Evolutionary conservation across 1,139 yeast genomes (phyloP), one percentile per base, ranked within the genome.

Genomic region (Suhomyces ambrosiae): DNA sequence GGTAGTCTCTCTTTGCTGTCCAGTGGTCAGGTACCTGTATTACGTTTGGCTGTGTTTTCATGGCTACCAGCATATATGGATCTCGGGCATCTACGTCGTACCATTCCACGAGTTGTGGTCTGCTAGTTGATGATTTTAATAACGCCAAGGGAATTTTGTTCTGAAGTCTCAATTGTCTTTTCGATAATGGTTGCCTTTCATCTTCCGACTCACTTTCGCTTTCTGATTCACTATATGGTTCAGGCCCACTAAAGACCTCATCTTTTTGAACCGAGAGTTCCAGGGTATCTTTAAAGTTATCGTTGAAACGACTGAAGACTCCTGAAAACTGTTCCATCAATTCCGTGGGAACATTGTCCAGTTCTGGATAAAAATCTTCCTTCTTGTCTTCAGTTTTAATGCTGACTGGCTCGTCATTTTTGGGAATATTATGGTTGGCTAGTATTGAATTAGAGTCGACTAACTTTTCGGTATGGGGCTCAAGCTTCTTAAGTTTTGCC

Each of bases 21-120:
- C 98, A 92, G 57, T 89, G 95, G 0, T 64, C 58, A 0, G 98
- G 97, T 0, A 90, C 89, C 1, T 81, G 87, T 0, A 90, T 82
- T 2, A 68, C 72, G 48, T 88, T 87, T 32, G 80, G 80, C 28
- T 71, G 67, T 0, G 84, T 67, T 54, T 90, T 92, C 40, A 92
- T 61, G 10, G 74, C 65, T 0, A 86, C 79, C 11, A 82, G 67
- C 17, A 89, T 58, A 35, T 68, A 64, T 1, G 98, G 96, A 52
- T 88, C 94, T 3, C 71, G 73, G 0, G 97, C 86, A 61, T 90
- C 94, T 2, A 82, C 83, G 59, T 92, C 98, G 48, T 68, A 76
- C 94, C 95, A 85, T 47, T 89, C 96, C 0, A 92, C 84, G 3
- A 82, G 56, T 42, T 86, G 89, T 0, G 97, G 97, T 25, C 65